Evolutionary conservation across 2,329 filamentous ascomycete species (phyloP).

Genomic region (Aspergillus glaucus): DNA sequence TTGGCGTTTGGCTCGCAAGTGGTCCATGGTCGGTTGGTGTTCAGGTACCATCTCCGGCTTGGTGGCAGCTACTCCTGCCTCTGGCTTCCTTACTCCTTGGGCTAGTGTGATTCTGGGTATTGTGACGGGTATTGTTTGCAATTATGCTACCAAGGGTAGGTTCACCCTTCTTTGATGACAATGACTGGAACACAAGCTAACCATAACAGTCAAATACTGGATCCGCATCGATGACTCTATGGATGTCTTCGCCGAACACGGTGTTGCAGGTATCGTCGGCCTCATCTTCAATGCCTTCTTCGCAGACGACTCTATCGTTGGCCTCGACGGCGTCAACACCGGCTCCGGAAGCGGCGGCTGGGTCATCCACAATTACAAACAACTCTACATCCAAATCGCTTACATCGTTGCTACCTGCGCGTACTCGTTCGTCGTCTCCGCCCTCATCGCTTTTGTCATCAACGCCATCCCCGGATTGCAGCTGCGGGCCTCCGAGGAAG

Average conservation of each 20-base stretch:
- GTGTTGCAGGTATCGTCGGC: conserved; percentile 72
- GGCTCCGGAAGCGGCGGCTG: conserved; percentile 53
- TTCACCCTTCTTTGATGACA: conserved; percentile 18
- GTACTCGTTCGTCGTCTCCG: conserved; percentile 63
- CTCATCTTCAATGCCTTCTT: conserved; percentile 74
- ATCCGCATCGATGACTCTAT: conserved; percentile 79
- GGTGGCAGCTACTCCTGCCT: conserved; percentile 78
- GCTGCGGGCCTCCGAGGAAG: conserved; percentile 60
- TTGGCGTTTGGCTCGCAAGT: conserved; percentile 88
- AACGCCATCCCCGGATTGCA: conserved; percentile 66
- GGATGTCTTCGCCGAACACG: conserved; percentile 88
- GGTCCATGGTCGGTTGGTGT: conserved; percentile 91
- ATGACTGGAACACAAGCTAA: conserved; percentile 4
- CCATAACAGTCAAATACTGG: conserved; percentile 59
- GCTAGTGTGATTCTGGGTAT: conserved; percentile 56
- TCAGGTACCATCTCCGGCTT: conserved; percentile 81
- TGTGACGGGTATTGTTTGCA: conserved; percentile 62
- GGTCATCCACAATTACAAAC: conserved; percentile 64
- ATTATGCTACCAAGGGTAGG: conserved; percentile 82
- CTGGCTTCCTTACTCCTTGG: conserved; percentile 69
- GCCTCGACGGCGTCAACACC: conserved; percentile 61
- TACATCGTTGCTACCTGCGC: conserved; percentile 59
- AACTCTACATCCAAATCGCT: conserved; percentile 65
- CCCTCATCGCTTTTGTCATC: conserved; percentile 63
- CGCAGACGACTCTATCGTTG: conserved; percentile 66